These are phyloP conservation scores for Bacterosira constricta DNA, from an alignment of 108 stramenopile genomes.

Conservation along the genomic window DNA sequence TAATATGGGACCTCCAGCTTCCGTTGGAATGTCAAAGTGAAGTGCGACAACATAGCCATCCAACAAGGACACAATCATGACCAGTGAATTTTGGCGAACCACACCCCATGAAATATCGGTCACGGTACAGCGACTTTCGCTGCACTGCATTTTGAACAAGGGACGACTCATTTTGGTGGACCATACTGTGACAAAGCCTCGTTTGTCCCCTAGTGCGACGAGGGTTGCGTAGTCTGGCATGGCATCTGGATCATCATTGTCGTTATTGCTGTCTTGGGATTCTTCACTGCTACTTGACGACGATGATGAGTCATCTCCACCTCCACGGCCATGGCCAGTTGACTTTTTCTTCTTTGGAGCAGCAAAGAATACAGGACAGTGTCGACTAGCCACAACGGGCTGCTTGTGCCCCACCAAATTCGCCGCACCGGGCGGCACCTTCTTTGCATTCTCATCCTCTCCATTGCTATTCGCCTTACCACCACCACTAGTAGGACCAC, in stretches of 20 bases:
- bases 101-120: conserved; percentile 85
- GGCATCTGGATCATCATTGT: conserved; percentile 56
- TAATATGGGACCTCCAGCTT: conserved; percentile 67
- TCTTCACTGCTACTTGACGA: conserved; percentile 10
- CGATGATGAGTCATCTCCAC: background rate
- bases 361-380: conserved; percentile 73
- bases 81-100: conserved; percentile 41
- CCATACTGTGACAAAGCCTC: conserved; percentile 89
- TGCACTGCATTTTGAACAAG: conserved; percentile 86
- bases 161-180: conserved; percentile 74
- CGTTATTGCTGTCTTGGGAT: conserved; percentile 24
- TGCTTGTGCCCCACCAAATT: conserved; percentile 92
- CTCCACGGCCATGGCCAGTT: too few species aligned
- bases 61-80: conserved; percentile 77
- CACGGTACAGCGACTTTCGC: conserved; percentile 80
- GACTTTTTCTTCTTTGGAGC: conserved; percentile 21
- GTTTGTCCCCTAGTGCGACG: conserved; percentile 83
- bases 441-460: background rate
- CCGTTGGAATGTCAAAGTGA: conserved; percentile 66
- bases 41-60: conserved; percentile 86
- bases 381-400: conserved; percentile 81
- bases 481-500: conserved; percentile 33
- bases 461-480: conserved; percentile 22
- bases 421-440: conserved; percentile 67
- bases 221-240: conserved; percentile 84